Evolutionary conservation across 2,329 filamentous ascomycete species (phyloP), one percentile per base, ranked within the genome.

Genomic region (Pestalotiopsis sp.): DNA sequence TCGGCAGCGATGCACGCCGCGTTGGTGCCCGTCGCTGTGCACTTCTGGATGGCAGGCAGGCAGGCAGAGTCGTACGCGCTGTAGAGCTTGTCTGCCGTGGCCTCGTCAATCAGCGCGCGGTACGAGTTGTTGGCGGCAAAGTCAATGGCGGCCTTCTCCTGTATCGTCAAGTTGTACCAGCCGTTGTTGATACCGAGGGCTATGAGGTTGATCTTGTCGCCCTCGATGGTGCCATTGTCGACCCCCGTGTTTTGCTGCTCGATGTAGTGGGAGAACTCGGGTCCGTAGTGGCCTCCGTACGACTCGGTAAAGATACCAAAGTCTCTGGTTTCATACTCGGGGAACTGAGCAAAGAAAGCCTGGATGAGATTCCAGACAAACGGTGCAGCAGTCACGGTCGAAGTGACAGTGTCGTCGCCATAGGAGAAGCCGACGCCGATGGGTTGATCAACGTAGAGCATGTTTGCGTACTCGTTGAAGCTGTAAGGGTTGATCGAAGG

Each of bases 361-460:
- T 80, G 79, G 66, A 83, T 82, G 1, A 80, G 80, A 5, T 83
- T 82, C 41, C 82, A 80, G 69, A 83, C 81, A 11, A 78, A 70
- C 71, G 79, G 78, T 11, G 81, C 82, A 38, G 83, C 83, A 0
- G 76, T 78, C 62, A 82, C 79, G 0, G 81, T 82, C 12, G 69
- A 72, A 52, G 79, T 74, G 61, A 81, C 76, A 71, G 87, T 57
- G 66, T 84, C 80, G 65, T 82, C 86, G 1, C 84, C 71, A 61
- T 78, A 80, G 6, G 76, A 79, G 69, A 75, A 81, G 13, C 79
- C 80, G 6, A 74, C 72, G 61, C 76, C 78, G 71, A 81, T 76
- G 3, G 81, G 91, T 76, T 93, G 87, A 72, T 93, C 91, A 72
- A 93, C 87, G 78, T 91, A 93, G 17, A 93, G 85, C 85, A 92